A percentile compares a stretch with the other conserved stretches of the same genome.
These are phyloP conservation scores for Lonicera japonica DNA, from an alignment of 129 eudicot species.

Conservation along the genomic window DNA sequence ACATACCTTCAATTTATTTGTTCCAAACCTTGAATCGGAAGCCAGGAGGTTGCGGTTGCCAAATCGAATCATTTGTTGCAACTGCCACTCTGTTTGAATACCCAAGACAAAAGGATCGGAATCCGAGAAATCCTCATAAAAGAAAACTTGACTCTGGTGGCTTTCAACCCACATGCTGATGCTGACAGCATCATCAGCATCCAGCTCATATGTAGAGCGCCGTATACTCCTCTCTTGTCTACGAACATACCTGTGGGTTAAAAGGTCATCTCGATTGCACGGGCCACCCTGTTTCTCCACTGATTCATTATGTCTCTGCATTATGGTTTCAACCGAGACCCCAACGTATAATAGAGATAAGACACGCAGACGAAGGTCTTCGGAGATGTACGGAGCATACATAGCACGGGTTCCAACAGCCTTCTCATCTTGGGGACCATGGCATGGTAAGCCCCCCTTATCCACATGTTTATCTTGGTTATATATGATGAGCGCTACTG, in stretches of 20 bases:
- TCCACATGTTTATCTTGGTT: conserved; percentile 87
- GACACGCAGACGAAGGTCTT: conserved; percentile 84
- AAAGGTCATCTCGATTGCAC: conserved; percentile 75
- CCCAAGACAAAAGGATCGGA: conserved; percentile 66
- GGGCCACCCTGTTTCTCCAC: conserved; percentile 93
- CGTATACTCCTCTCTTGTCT: conserved; percentile 85
- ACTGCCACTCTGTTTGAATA: conserved; percentile 91
- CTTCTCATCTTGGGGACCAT: conserved; percentile 83
- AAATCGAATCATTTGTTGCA: conserved; percentile 91
- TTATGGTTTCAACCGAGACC: conserved; percentile 87
- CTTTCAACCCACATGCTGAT: conserved; percentile 73
- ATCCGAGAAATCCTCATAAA: conserved; percentile 74
- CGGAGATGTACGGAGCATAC: conserved; percentile 91
- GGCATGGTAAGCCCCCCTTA: conserved; percentile 79
- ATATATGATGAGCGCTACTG: conserved; percentile 73
- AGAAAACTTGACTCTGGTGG: conserved; percentile 58
- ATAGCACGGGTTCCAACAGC: conserved; percentile 89
- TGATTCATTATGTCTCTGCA: conserved; percentile 88
- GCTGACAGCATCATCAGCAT: conserved; percentile 82
- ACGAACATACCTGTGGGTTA: conserved; percentile 77
- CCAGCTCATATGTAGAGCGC: conserved; percentile 63
- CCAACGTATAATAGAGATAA: conserved; percentile 80
- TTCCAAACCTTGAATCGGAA: conserved; percentile 76
- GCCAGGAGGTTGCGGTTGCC: conserved; percentile 77
- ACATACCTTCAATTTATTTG: conserved; percentile 74